These are phyloP conservation scores for Pseudonitzschia pungens DNA, from an alignment of 108 stramenopile species.

Conservation along the genomic window DNA sequence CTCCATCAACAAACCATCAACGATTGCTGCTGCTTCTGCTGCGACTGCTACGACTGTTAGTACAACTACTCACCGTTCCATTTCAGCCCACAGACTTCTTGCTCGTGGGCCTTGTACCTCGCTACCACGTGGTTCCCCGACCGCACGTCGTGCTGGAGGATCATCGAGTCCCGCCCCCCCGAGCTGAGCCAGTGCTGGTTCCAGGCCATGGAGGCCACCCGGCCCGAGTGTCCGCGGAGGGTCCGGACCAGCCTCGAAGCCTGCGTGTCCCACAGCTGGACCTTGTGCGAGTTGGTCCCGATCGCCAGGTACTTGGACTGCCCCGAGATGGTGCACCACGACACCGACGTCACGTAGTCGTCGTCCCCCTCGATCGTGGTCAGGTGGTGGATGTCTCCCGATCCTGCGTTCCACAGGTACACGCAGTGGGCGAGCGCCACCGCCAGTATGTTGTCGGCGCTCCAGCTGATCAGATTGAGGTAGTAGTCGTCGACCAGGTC, in stretches of 20 bases:
- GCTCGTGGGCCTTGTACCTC: constrained; percentile 68
- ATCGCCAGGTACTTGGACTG: constrained; percentile 88
- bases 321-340: constrained; percentile 83
- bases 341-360: constrained; percentile 96
- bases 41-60: not conserved
- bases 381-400: constrained; percentile 94
- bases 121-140: constrained; percentile 60
- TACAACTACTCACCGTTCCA: constrained; percentile 41
- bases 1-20: too few species aligned
- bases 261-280: constrained; percentile 88
- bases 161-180: constrained; percentile 88
- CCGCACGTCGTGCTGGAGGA: constrained; percentile 95
- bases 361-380: constrained; percentile 79
- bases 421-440: constrained; percentile 97
- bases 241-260: constrained; percentile 70
- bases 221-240: constrained; percentile 87
- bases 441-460: constrained; percentile 90
- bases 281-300: constrained; percentile 72
- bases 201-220: constrained; percentile 96
- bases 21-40: too few species aligned
- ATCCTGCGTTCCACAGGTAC: constrained; percentile 97
- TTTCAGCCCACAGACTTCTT: constrained; percentile 73
- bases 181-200: constrained; percentile 90
- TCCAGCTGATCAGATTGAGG: constrained; percentile 96
- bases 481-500: constrained; percentile 99